Evolutionary conservation across 768 basidiomycete genomes (phyloP).

Genomic region (Pulveroboletus sp.): DNA sequence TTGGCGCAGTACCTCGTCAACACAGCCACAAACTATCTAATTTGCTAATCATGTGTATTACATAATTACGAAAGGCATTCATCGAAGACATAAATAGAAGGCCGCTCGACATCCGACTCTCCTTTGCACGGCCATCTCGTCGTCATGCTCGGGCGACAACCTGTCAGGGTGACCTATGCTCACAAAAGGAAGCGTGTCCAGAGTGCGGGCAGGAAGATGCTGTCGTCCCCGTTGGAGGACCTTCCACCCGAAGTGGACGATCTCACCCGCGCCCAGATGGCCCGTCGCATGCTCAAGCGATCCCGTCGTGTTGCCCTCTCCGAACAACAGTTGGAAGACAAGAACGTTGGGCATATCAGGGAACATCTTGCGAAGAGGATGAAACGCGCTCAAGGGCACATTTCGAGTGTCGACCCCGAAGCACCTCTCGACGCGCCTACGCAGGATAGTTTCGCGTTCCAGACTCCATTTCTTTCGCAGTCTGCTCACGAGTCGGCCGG

Average conservation of each 20-base stretch:
- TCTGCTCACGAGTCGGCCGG: constrained; percentile 23
- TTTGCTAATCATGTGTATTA: constrained; percentile 3
- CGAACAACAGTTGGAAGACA: constrained; percentile 20
- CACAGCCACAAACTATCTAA: constrained; percentile 23
- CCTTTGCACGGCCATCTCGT: constrained; percentile 1
- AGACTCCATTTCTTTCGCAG: constrained; percentile 26
- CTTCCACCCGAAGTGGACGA: constrained; percentile 28
- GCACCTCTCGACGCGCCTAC: constrained; percentile 2
- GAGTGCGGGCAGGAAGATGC: constrained; percentile 4
- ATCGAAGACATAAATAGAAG: too few relatives aligned
- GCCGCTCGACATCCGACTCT: too few relatives aligned
- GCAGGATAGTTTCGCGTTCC: constrained; percentile 21
- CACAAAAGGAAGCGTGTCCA: constrained; percentile 28
- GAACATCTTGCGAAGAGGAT: constrained; percentile 34
- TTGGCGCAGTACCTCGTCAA: background rate
- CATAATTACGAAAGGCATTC: background rate
- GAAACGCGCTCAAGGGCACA: constrained; percentile 22
- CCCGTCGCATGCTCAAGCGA: constrained; percentile 45
- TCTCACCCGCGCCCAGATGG: constrained; percentile 39
- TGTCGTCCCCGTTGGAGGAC: constrained; percentile 29
- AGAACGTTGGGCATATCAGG: constrained; percentile 15
- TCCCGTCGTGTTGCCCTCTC: constrained; percentile 36
- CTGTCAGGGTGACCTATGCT: constrained; percentile 30
- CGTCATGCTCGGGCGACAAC: constrained; percentile 14
- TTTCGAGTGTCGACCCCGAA: constrained; percentile 1